These are phyloP conservation scores for Viola odorata DNA, from an alignment of 345 rosid genomes.

Conservation along the genomic window DNA sequence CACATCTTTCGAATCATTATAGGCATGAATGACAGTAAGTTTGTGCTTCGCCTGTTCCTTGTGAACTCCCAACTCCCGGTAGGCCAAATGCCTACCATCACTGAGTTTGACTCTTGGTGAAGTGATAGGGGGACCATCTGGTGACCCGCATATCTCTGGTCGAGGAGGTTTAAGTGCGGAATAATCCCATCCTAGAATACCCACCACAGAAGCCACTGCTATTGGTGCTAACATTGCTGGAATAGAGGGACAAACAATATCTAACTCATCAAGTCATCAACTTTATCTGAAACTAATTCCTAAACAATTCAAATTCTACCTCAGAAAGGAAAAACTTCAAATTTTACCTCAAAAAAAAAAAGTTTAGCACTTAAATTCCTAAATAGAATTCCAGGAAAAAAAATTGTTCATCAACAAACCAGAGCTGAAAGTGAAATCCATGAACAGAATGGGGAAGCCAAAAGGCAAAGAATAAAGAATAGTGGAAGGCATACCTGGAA, in stretches of 20 bases:
- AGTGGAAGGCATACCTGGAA: background rate
- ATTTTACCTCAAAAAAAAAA: no score
- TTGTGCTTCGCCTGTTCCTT: slow-evolving; percentile 52
- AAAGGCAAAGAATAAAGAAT: background rate
- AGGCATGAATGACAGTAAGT: slow-evolving; percentile 65
- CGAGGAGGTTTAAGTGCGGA: slow-evolving; percentile 57
- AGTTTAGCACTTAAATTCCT: no score
- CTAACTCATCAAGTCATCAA: no score
- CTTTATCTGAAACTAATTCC: no score
- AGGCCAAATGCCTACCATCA: slow-evolving; percentile 79
- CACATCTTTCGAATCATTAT: slow-evolving; percentile 52
- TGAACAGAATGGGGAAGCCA: no score
- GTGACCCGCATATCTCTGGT: slow-evolving; percentile 65
- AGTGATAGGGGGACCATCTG: slow-evolving; percentile 58
- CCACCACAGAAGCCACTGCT: slow-evolving; percentile 39
- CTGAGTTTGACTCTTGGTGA: slow-evolving; percentile 65
- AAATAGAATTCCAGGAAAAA: no score
- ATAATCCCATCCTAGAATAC: slow-evolving; percentile 50
- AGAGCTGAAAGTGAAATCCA: no score
- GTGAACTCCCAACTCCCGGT: slow-evolving; percentile 61
- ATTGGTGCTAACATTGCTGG: slow-evolving; percentile 48
- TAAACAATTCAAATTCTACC: no score
- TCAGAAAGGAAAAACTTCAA: no score
- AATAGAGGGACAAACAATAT: background rate
- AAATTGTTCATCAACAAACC: no score